A percentile compares a stretch with the other conserved stretches of the same genome.
phyloP scores from a whole-genome alignment of 352 stramenopile species.

The Globisporangium polare region DNA sequence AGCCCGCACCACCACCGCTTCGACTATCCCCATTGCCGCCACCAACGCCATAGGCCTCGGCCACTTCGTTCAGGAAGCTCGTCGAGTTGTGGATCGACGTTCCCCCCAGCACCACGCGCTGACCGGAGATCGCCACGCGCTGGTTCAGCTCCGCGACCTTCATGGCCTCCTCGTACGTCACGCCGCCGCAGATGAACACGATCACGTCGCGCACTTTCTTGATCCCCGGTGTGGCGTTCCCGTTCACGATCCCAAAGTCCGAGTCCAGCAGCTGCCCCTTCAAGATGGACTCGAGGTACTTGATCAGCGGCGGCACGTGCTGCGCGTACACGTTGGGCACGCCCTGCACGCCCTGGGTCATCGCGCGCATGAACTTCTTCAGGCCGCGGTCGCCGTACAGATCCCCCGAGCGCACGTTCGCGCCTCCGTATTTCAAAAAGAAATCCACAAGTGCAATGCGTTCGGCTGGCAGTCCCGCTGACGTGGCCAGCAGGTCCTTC shows the following conservation, averaged over 20 bases:
- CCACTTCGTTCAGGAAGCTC: slow-evolving; percentile 95
- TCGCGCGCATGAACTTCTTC: slow-evolving; percentile 86
- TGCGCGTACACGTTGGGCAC: slow-evolving; percentile 99
- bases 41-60: slow-evolving; percentile 50
- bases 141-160: slow-evolving; percentile 97
- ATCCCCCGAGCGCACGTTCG: slow-evolving; percentile 59
- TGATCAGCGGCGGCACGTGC: slow-evolving; percentile 95
- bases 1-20: slow-evolving; percentile 9
- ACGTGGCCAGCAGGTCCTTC: slow-evolving; percentile 56
- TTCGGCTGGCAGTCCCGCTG: slow-evolving; percentile 35
- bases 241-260: slow-evolving; percentile 95
- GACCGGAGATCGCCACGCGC: slow-evolving; percentile 67
- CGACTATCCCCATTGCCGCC: slow-evolving; percentile 1
- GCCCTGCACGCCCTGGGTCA: slow-evolving; percentile 94
- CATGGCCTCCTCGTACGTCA: slow-evolving; percentile 98
- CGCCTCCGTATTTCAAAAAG: slow-evolving; percentile 71
- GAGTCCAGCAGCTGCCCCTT: slow-evolving; percentile 76
- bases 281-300: slow-evolving; percentile 87
- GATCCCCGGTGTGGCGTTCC: slow-evolving; percentile 94
- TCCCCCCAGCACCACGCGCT: slow-evolving; percentile 93
- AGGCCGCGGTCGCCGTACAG: slow-evolving; percentile 80
- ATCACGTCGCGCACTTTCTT: slow-evolving; percentile 96
- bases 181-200: slow-evolving; percentile 97
- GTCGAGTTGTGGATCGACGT: slow-evolving; percentile 97
- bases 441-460: slow-evolving; percentile 57